These are phyloP conservation scores for Cordyceps pruinosa DNA, from an alignment of 2,329 filamentous ascomycete species.

Conservation along the genomic window DNA sequence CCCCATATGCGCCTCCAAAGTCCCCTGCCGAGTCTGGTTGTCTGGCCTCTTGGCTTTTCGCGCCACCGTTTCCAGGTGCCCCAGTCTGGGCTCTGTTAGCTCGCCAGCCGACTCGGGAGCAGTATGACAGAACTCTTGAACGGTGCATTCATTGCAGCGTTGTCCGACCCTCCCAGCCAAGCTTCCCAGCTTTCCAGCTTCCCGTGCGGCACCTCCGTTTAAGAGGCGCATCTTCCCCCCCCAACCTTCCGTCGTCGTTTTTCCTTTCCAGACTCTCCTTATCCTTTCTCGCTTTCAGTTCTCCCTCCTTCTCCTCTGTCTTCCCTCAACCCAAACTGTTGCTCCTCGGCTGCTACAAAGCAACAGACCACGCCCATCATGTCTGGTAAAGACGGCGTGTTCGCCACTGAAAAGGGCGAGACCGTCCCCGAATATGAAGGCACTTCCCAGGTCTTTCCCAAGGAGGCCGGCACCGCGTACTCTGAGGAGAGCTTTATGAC, in stretches of 20 bases:
- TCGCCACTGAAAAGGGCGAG: conserved; percentile 16
- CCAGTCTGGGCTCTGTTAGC: conserved; percentile 12
- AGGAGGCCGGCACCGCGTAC: conserved; percentile 13
- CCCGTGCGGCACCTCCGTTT: conserved; percentile 4
- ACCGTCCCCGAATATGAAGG: conserved; percentile 9
- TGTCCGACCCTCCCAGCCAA: conserved; percentile 9
- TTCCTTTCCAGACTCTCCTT: conserved; percentile 1
- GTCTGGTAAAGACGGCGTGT: conserved; percentile 12
- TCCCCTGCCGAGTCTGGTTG: conserved; percentile 12
- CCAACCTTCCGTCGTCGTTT: background rate
- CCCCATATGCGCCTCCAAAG: conserved; percentile 2
- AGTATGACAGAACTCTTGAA: conserved; percentile 4
- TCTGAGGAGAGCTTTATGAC: conserved; percentile 27
- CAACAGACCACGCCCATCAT: background rate
- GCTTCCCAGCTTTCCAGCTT: conserved; percentile 5
- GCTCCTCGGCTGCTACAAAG: background rate
- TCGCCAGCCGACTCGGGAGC: conserved; percentile 8
- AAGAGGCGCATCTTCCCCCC: conserved; percentile 6
- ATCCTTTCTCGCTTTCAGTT: background rate
- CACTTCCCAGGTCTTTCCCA: conserved; percentile 11
- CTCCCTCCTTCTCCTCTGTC: background rate
- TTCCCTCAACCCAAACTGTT: background rate
- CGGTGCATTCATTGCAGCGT: conserved; percentile 2
- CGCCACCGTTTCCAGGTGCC: conserved; percentile 12
- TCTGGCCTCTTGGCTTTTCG: conserved; percentile 11